phyloP scores from a whole-genome alignment of 2,329 filamentous ascomycete species.

The Purpureocillium takamizusanense region DNA sequence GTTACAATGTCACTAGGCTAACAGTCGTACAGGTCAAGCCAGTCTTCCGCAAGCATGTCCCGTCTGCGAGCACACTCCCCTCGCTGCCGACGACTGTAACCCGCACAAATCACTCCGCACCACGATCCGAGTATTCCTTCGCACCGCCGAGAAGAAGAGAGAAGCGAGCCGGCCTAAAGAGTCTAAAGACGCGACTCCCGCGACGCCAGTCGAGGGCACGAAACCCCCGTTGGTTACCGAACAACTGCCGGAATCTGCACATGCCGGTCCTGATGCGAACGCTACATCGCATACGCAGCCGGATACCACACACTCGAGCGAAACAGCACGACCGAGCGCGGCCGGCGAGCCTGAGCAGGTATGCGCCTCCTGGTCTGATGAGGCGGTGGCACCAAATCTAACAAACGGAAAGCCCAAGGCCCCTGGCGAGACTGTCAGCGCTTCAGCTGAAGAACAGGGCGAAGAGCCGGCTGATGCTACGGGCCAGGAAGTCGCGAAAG shows the following conservation, averaged over 20 bases:
- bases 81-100: slow-evolving; percentile 79
- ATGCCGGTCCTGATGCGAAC: slow-evolving; percentile 7
- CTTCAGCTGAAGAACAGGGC: background rate
- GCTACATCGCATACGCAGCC: background rate
- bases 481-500: slow-evolving; percentile 3
- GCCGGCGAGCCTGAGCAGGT: slow-evolving; percentile 6
- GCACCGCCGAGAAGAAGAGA: slow-evolving; percentile 84
- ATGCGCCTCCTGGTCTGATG: background rate
- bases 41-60: slow-evolving; percentile 74
- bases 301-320: background rate
- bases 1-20: background rate
- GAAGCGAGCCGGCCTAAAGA: slow-evolving; percentile 53
- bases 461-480: background rate
- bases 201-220: slow-evolving; percentile 31
- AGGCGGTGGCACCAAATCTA: background rate
- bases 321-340: slow-evolving; percentile 1
- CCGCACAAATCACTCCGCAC: slow-evolving; percentile 85
- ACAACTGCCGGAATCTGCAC: slow-evolving; percentile 8
- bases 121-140: slow-evolving; percentile 84
- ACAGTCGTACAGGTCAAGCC: slow-evolving; percentile 52
- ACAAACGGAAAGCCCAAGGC: background rate
- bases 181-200: slow-evolving; percentile 27
- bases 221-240: slow-evolving; percentile 21
- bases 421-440: background rate
- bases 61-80: slow-evolving; percentile 84